A percentile compares a stretch with the other conserved stretches of the same genome.
phyloP scores from a whole-genome alignment of 2,329 filamentous ascomycete genomes.

The Cordyceps cateniannulata region DNA sequence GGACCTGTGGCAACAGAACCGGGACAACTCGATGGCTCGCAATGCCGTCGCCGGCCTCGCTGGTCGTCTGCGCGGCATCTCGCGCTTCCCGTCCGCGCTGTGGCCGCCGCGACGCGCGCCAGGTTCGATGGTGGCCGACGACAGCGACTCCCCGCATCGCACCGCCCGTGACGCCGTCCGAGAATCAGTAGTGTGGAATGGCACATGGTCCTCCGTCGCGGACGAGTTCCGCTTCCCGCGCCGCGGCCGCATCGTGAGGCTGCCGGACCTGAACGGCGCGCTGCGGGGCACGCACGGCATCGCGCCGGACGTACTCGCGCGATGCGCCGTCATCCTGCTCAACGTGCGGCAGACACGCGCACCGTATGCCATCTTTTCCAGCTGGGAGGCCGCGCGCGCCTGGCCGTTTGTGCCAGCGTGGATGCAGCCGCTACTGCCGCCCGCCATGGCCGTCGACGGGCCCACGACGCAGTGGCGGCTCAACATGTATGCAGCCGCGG shows the following conservation, averaged over 20 bases:
- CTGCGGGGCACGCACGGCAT: conserved; percentile 20
- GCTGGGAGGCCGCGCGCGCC: conserved; percentile 28
- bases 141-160: conserved; percentile 17
- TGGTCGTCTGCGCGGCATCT: conserved; percentile 28
- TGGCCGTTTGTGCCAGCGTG: conserved; percentile 32
- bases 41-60: conserved; percentile 25
- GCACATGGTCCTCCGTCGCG: conserved; percentile 25
- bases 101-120: conserved; percentile 29
- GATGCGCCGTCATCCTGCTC: conserved; percentile 27
- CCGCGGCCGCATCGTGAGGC: conserved; percentile 22
- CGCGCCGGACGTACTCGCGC: conserved; percentile 24
- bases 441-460: conserved; percentile 31
- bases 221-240: conserved; percentile 25
- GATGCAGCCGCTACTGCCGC: conserved; percentile 28
- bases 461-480: conserved; percentile 31
- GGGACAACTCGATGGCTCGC: conserved; percentile 22
- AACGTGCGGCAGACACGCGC: conserved; percentile 27
- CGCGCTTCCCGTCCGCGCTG: conserved; percentile 23
- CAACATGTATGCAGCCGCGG: conserved; percentile 25
- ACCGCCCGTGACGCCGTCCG: background rate
- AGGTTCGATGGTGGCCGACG: conserved; percentile 28
- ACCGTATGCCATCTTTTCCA: conserved; percentile 26
- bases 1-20: conserved; percentile 26
- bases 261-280: conserved; percentile 19
- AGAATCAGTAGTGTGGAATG: conserved; percentile 12